Evolutionary conservation across 2,329 filamentous ascomycete species (phyloP), one percentile per base, ranked within the genome.

Genomic region (Cytospora schulzeri): DNA sequence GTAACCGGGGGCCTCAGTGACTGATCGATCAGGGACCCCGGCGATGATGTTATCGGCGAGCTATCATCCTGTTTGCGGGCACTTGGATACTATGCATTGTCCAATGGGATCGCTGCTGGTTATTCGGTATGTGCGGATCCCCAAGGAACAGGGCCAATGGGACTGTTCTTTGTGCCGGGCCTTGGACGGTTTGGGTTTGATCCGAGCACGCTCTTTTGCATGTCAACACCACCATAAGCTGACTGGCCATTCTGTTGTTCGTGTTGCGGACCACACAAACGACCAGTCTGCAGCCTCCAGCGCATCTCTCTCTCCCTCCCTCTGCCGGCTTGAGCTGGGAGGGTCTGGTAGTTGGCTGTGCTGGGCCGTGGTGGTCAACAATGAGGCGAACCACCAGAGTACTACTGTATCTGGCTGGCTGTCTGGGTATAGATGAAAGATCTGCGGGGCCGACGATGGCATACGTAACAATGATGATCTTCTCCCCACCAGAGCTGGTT

Each of bases 41-140:
- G 58, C 62, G 54, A 65, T 66, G 65, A 66, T 66, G 65, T 53
- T 60, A 66, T 65, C 53, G 35, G 29, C 52, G 38, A 57, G 55
- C 55, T 59, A 41, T 65, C 63, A 62, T 67, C 58, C 65, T 67
- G 65, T 65, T 65, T 67, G 62, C 56, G 59, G 58, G 28, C 50
- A 50, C 51, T 59, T 38, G 7, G 53, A 17, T 29, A 59, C 31
- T 19, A 28, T 33, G 35, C 57, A 66, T 62, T 64, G 62, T n/a
- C 58, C 62, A 66, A 62, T 62, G 28, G 54, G 19, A 28, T 51
- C 29, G 50, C 17, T 12, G 50, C 48, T 38, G 53, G 29, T 24
- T 3, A 35, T 33, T 31, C 19, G 53, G 29, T 22, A 38, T 29
- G 35, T 33, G 29, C n/a, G 53, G 53, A 33, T 56, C 26, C n/a